phyloP scores from a whole-genome alignment of 306 rosid genomes.

The Castanea crenata region DNA sequence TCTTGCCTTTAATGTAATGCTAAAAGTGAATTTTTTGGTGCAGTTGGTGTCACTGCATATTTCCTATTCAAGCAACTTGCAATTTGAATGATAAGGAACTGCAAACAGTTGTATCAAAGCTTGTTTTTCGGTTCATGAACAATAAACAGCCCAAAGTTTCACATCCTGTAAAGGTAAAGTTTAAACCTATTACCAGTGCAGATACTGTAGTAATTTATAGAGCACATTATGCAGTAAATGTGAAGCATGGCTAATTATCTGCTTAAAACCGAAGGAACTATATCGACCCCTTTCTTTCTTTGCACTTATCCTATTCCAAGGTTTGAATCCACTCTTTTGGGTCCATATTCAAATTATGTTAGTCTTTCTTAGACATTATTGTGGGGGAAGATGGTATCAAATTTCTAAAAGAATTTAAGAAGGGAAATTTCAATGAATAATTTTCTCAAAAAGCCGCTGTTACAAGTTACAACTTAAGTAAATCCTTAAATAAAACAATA shows the following conservation, averaged over 20 bases:
- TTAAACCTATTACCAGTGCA: neutral
- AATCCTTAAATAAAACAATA: no score
- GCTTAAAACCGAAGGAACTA: neutral
- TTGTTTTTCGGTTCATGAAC: conserved; percentile 58
- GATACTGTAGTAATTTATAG: neutral
- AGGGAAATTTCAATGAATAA: no score
- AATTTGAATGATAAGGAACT: conserved; percentile 71
- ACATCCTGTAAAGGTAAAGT: conserved; percentile 71
- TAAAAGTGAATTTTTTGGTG: conserved; percentile 31
- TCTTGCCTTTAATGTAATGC: neutral
- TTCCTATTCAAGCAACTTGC: conserved; percentile 91
- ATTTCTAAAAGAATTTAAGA: neutral
- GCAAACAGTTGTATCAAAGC: conserved; percentile 55
- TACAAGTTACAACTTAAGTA: no score
- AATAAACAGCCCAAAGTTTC: conserved; percentile 45
- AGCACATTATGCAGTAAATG: neutral
- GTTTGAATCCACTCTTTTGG: neutral
- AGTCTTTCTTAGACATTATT: neutral
- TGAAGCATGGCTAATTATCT: neutral
- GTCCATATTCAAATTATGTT: neutral
- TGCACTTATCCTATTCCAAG: neutral
- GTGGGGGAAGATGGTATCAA: neutral
- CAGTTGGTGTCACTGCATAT: conserved; percentile 94
- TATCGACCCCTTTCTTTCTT: neutral
- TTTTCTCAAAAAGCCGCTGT: no score